Evolutionary conservation across 495 filamentous ascomycete species (phyloP), one percentile per base, ranked within the genome.

Genomic region (Lasiosphaeris hirsuta): DNA sequence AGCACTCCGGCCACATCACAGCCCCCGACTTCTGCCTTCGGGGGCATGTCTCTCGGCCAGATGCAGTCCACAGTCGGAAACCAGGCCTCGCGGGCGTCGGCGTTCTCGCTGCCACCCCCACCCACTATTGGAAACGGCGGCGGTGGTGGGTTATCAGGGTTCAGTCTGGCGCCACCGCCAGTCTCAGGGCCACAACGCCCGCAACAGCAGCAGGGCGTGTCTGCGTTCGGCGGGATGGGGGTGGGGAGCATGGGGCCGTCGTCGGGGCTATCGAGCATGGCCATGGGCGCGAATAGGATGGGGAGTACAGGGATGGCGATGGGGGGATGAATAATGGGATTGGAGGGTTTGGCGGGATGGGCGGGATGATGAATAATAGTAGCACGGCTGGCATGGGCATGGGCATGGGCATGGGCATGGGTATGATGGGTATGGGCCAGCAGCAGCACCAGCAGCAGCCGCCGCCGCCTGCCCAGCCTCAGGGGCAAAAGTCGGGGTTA

Each of bases 401-500:
- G 56, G 51, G 63, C 33, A 70, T 68, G 46, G 64, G 60, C n/a
- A 65, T 56, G 40, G 48, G 60, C 10, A 70, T 60, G 58, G 61
- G 55, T 6, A 50, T 62, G 59, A 64, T 59, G 40, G 59, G 59
- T n/a, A 62, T 57, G 51, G 35, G 14, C n/a, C 63, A 51, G 10
- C 61, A 46, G 38, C 68, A 64, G 51, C 60, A 64, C 41, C 63
- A 60, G 40, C 59, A 69, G 10, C 61, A 67, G 44, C 68, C 63
- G 54, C 56, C 41, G 59, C 23, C 23, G 23, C 23, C 23, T 30
- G 23, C 23, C 23, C 75, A 73, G 59, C 78, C 72, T 34, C 72
- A 71, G 51, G 71, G 73, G 42, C 75, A 82, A 58, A 84, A 79
- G 63, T 73, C 69, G 23, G 89, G 88, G 7, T 72, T 95, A 66